These are phyloP conservation scores for Mercurialis annua DNA, from an alignment of 345 rosid genomes.

Conservation along the genomic window DNA sequence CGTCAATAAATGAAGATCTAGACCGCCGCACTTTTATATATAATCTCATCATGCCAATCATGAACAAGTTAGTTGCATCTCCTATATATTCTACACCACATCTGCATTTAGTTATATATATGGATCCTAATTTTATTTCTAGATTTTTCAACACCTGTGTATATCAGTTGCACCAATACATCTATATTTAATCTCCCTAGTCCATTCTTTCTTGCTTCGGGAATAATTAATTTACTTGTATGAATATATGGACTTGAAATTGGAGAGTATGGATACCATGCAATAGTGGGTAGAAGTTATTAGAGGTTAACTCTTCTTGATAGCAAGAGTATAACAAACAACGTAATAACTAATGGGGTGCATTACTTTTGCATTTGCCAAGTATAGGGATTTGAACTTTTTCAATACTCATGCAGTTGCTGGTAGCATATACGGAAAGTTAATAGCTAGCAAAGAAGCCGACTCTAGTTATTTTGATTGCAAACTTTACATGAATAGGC, in stretches of 20 bases:
- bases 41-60: conserved; percentile 66
- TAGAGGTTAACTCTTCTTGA: background rate
- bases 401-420: background rate
- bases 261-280: background rate
- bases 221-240: background rate
- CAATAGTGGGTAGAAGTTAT: background rate
- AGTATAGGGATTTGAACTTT: background rate
- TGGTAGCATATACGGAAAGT: conserved; percentile 3
- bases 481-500: background rate
- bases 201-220: background rate
- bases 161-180: background rate
- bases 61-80: conserved; percentile 43
- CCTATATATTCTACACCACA: background rate
- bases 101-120: background rate
- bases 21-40: conserved; percentile 64
- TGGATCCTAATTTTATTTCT: background rate
- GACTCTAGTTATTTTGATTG: background rate
- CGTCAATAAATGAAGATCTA: conserved; percentile 60
- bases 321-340: background rate
- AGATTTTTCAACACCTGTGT: background rate
- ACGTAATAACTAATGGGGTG: background rate
- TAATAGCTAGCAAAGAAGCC: background rate
- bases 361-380: conserved; percentile 2
- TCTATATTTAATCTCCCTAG: background rate
- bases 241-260: background rate